A percentile compares a stretch with the other conserved stretches of the same genome.
Conservation (phyloP, 805 yeast genomes). For the Yarrowia sp. region DNA sequence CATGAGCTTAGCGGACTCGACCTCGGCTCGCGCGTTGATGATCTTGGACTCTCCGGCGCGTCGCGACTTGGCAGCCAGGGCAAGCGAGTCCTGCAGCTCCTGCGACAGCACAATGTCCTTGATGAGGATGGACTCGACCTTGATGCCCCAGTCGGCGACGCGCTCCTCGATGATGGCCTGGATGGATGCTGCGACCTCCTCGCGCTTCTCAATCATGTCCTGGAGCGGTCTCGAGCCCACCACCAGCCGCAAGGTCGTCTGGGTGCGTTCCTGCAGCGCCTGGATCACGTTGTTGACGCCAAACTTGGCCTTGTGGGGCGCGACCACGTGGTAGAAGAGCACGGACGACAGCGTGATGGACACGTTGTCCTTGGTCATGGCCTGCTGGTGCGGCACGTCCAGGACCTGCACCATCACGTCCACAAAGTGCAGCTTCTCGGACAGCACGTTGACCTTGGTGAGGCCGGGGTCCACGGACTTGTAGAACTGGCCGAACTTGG, state of each 20-base stretch:
- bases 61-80: constrained; percentile 73
- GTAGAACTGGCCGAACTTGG: constrained; percentile 63
- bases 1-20: constrained; percentile 71
- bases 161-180: constrained; percentile 59
- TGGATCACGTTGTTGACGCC: constrained; percentile 53
- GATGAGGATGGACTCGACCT: constrained; percentile 63
- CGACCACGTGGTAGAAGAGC: constrained; percentile 61
- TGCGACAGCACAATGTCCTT: constrained; percentile 60
- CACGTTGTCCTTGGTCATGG: constrained; percentile 72
- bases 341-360: constrained; percentile 62
- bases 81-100: constrained; percentile 57
- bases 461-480: constrained; percentile 70
- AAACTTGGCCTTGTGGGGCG: constrained; percentile 65
- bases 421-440: constrained; percentile 53
- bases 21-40: constrained; percentile 72
- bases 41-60: constrained; percentile 75
- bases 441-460: constrained; percentile 60
- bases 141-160: constrained; percentile 69
- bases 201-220: constrained; percentile 71
- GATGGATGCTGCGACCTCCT: constrained; percentile 65
- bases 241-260: constrained; percentile 70
- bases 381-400: constrained; percentile 64
- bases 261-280: constrained; percentile 65
- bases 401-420: constrained; percentile 57
- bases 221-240: constrained; percentile 64